Percentiles rank a stretch among this genome's conserved stretches.
Conservation (phyloP, 2,329 filamentous ascomycete species). For the Didymella sp. region DNA sequence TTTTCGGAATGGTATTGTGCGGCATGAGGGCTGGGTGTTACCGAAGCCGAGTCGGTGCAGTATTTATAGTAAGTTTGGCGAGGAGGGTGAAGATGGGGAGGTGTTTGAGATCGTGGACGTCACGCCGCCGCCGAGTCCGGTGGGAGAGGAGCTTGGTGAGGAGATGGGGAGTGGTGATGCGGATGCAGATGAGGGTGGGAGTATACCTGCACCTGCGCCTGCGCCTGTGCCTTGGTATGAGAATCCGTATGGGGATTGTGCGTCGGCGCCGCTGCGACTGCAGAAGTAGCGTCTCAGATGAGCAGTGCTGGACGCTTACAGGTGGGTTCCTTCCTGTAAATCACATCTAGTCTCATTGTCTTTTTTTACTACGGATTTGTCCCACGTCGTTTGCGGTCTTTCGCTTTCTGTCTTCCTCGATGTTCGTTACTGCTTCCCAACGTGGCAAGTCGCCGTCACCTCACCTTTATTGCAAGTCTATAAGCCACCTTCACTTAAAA, state of each 20-base stretch:
- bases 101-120: neutral
- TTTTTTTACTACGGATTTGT: too few relatives aligned
- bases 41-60: conserved; percentile 7
- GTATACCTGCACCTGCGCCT: neutral
- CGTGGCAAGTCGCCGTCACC: too few relatives aligned
- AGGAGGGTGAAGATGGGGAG: neutral
- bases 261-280: neutral
- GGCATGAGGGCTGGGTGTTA: neutral
- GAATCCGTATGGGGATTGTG: neutral
- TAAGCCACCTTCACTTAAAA: too few relatives aligned
- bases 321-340: too few relatives aligned
- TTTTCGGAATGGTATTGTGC: neutral
- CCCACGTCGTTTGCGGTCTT: too few relatives aligned
- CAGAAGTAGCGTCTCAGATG: neutral
- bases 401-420: too few relatives aligned
- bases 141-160: neutral
- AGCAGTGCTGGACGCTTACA: too few relatives aligned
- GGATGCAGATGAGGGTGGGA: neutral
- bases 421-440: too few relatives aligned
- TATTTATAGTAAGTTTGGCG: conserved; percentile 7
- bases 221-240: neutral
- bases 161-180: neutral
- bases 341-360: too few relatives aligned
- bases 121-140: neutral
- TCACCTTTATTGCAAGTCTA: too few relatives aligned